Conservation (phyloP, 1,284 basidiomycete species). For the Schizophyllum amplum region DNA sequence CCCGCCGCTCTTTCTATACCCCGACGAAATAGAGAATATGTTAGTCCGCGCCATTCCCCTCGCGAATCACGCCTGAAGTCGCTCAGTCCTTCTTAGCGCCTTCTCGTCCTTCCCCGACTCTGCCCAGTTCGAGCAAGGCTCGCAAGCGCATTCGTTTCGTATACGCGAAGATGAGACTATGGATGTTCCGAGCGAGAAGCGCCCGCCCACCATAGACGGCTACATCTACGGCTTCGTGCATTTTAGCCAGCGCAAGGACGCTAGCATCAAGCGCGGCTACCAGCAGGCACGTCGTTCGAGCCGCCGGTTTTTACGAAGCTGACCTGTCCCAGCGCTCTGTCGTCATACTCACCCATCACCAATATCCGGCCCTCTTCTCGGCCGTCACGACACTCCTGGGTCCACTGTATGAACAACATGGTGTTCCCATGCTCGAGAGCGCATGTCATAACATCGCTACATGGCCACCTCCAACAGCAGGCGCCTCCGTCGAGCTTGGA, state of each 20-base stretch:
- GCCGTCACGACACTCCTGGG: conserved; percentile 66
- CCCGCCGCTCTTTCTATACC: conserved; percentile 54
- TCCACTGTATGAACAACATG: conserved; percentile 68
- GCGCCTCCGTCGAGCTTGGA: conserved; percentile 63
- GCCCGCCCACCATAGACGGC: conserved; percentile 44
- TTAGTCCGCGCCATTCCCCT: conserved; percentile 29
- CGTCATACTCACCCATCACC: conserved; percentile 77
- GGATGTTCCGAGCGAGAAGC: conserved; percentile 22
- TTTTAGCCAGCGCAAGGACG: conserved; percentile 70
- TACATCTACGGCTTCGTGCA: conserved; percentile 81
- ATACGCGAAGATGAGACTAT: conserved; percentile 37
- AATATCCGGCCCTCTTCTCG: conserved; percentile 80
- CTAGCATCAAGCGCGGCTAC: conserved; percentile 73
- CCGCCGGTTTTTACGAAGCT: not conserved
- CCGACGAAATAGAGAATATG: conserved; percentile 78
- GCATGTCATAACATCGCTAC: conserved; percentile 81
- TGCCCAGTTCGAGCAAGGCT: conserved; percentile 69
- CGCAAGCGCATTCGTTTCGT: conserved; percentile 67
- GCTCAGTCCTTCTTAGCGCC: conserved; percentile 44
- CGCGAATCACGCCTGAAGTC: conserved; percentile 3
- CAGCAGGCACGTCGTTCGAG: conserved; percentile 54
- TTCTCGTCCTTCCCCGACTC: conserved; percentile 96
- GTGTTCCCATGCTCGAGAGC: conserved; percentile 74
- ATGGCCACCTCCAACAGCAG: conserved; percentile 70
- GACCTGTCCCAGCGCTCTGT: conserved; percentile 60